Percentiles rank a stretch among this genome's conserved stretches.
These are phyloP conservation scores for Catharanthus roseus DNA, from an alignment of 257 asterid species.

Conservation along the genomic window DNA sequence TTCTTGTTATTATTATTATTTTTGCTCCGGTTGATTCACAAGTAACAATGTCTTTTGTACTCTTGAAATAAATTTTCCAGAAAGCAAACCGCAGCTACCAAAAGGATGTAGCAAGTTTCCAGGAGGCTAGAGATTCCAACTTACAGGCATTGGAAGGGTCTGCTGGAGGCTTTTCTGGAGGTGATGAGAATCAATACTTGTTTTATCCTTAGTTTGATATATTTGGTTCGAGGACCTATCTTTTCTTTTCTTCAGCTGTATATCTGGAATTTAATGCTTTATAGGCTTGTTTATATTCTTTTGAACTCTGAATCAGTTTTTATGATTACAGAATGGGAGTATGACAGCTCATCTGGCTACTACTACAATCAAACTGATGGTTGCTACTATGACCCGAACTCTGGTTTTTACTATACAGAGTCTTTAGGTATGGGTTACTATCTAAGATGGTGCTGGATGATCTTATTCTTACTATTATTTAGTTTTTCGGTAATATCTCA, in stretches of 20 bases:
- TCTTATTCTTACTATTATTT: slow-evolving; percentile 1
- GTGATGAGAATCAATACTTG: slow-evolving; percentile 26
- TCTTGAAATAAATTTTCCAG: slow-evolving; percentile 34
- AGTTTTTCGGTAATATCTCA: not conserved
- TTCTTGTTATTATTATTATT: not conserved
- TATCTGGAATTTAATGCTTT: slow-evolving; percentile 3
- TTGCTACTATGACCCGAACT: slow-evolving; percentile 82
- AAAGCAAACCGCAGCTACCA: slow-evolving; percentile 93
- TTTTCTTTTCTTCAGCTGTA: slow-evolving; percentile 9
- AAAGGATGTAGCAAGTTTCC: slow-evolving; percentile 70
- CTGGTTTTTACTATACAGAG: slow-evolving; percentile 91
- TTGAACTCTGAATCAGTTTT: slow-evolving; percentile 4
- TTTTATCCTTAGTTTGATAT: not conserved
- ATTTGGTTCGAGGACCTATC: not conserved
- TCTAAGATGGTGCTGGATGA: slow-evolving; percentile 4
- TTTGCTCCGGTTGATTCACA: not conserved
- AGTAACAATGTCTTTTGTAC: not conserved
- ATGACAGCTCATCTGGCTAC: slow-evolving; percentile 73
- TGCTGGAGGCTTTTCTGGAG: slow-evolving; percentile 63
- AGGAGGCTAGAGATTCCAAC: slow-evolving; percentile 66
- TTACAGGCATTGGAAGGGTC: slow-evolving; percentile 45
- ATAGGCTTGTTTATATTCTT: not conserved
- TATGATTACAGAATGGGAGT: slow-evolving; percentile 70
- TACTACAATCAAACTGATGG: slow-evolving; percentile 53
- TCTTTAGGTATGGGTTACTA: slow-evolving; percentile 54